A percentile compares a stretch with the other conserved stretches of the same genome.
Evolutionary conservation across 768 basidiomycete genomes (phyloP).

Genomic region (Mycena haematopus): DNA sequence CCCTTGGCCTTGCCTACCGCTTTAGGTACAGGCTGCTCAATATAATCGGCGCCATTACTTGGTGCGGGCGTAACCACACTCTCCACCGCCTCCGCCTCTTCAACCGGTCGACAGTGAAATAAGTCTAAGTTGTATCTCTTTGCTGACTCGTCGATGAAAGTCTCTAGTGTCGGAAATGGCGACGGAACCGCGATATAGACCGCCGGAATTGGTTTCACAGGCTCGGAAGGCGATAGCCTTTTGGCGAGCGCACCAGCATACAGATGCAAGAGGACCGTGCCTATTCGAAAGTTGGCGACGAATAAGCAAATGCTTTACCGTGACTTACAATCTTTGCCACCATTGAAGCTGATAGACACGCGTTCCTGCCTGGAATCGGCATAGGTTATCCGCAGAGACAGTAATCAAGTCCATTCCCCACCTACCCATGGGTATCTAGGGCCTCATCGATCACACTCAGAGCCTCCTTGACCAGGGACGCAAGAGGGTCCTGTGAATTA

Average conservation of each 20-base stretch:
- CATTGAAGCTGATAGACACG: conserved; percentile 94
- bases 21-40: conserved; percentile 34
- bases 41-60: conserved; percentile 31
- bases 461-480: conserved; percentile 75
- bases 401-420: conserved; percentile 30
- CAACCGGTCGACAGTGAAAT: conserved; percentile 58
- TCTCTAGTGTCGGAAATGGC: conserved; percentile 84
- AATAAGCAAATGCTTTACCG: conserved; percentile 6
- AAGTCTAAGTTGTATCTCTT: conserved; percentile 78
- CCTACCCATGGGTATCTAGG: conserved; percentile 84
- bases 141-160: conserved; percentile 74
- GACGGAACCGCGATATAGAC: conserved; percentile 92
- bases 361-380: conserved; percentile 59
- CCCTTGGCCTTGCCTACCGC: conserved; percentile 63
- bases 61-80: conserved; percentile 49
- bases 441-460: conserved; percentile 81
- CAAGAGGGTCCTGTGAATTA: conserved; percentile 58
- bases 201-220: conserved; percentile 59
- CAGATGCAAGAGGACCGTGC: conserved; percentile 94
- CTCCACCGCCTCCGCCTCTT: conserved; percentile 53
- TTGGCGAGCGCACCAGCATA: conserved; percentile 76
- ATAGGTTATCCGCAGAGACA: conserved; percentile 25
- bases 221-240: conserved; percentile 40
- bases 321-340: conserved; percentile 94
- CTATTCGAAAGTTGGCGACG: conserved; percentile 46